Percentiles rank a stretch among this genome's conserved stretches.
These are phyloP conservation scores for Lenwebbia sp. DNA, from an alignment of 345 rosid genomes.

Conservation along the genomic window DNA sequence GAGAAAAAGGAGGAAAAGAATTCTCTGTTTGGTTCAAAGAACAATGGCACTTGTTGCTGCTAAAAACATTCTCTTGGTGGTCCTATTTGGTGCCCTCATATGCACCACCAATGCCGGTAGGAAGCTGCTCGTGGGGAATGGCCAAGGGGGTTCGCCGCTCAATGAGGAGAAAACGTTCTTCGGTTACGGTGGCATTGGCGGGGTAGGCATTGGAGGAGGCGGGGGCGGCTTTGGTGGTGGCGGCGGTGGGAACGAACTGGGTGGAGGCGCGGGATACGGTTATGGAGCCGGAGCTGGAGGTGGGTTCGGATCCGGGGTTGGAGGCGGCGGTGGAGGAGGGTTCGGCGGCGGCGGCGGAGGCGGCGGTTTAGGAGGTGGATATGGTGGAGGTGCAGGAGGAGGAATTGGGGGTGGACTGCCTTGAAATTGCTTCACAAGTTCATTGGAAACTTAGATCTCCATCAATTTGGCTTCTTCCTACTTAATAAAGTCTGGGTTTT, in stretches of 20 bases:
- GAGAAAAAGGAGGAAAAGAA: background rate
- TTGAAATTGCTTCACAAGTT: background rate
- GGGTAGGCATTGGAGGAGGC: background rate
- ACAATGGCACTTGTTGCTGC: background rate
- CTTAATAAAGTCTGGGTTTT: background rate
- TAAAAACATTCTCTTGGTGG: background rate
- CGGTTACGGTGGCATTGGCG: background rate
- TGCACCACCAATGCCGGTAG: slow-evolving; percentile 24
- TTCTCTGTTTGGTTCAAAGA: background rate
- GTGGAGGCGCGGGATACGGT: background rate
- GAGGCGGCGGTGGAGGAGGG: background rate
- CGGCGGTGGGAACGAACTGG: background rate
- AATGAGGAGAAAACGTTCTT: slow-evolving; percentile 11
- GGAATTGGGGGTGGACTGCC: slow-evolving; percentile 4
- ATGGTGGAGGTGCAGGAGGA: slow-evolving; percentile 2
- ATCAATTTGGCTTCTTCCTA: background rate
- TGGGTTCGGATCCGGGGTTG: slow-evolving; percentile 1
- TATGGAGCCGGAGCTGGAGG: slow-evolving; percentile 3
- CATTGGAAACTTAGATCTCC: background rate
- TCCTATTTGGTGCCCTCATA: slow-evolving; percentile 10
- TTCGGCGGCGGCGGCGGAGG: background rate
- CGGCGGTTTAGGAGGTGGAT: background rate
- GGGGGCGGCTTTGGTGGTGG: background rate
- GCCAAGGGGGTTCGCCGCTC: background rate
- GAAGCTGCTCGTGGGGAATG: slow-evolving; percentile 14